Percentiles rank a stretch among this genome's conserved stretches.
Evolutionary conservation across 371 early-diverging fungal genomes (phyloP).

Genomic region (Mucor irregularis): DNA sequence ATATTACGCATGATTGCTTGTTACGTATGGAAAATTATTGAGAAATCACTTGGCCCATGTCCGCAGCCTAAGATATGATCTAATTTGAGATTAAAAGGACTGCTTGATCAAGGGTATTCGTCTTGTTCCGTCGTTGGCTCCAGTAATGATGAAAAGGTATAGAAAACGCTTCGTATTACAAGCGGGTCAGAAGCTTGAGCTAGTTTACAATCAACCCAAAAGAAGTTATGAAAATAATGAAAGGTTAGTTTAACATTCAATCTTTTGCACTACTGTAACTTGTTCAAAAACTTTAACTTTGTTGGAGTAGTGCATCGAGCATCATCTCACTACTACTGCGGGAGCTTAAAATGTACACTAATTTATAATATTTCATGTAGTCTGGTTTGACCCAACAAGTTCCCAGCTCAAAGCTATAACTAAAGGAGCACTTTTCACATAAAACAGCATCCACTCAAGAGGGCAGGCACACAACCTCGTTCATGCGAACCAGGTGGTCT

Average conservation of each 20-base stretch:
- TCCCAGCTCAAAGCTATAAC: slow-evolving; percentile 67
- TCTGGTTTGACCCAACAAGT: slow-evolving; percentile 87
- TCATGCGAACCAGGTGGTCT: slow-evolving; percentile 84
- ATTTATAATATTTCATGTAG: slow-evolving; percentile 20
- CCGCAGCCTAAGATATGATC: too few species aligned
- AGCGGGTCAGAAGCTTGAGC: slow-evolving; percentile 62
- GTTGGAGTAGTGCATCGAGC: slow-evolving; percentile 84
- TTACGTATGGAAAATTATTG: too few species aligned
- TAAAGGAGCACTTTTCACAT: slow-evolving; percentile 82
- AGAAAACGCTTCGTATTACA: background rate
- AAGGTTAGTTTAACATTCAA: slow-evolving; percentile 37
- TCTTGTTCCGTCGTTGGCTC: slow-evolving; percentile 83
- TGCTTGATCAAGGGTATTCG: slow-evolving; percentile 88
- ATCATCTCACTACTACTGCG: slow-evolving; percentile 83
- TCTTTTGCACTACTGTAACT: too few species aligned
- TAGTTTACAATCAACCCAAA: slow-evolving; percentile 80
- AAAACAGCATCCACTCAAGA: slow-evolving; percentile 60
- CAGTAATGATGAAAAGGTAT: slow-evolving; percentile 79
- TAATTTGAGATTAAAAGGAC: slow-evolving; percentile 54
- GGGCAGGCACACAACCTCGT: slow-evolving; percentile 83
- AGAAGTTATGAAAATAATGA: slow-evolving; percentile 84
- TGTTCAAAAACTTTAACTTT: background rate
- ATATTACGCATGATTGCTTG: too few species aligned
- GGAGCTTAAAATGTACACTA: background rate
- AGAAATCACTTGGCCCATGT: too few species aligned